Conservation (phyloP, 2,329 filamentous ascomycete genomes). For the Ophidiomyces ophidiicola region DNA sequence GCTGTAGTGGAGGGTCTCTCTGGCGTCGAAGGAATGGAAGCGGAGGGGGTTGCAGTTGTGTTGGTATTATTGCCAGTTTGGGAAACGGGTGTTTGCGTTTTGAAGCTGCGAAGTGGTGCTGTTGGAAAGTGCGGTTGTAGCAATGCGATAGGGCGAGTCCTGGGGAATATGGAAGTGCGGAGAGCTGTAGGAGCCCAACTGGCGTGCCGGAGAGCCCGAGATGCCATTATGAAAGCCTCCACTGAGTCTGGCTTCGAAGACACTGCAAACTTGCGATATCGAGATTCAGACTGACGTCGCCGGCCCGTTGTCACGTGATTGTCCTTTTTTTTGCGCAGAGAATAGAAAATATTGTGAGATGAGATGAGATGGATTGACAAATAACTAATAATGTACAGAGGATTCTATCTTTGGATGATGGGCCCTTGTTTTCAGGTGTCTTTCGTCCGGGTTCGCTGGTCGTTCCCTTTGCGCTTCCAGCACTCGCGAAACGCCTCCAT, state of each 20-base stretch:
- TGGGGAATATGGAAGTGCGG: neutral
- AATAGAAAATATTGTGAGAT: neutral
- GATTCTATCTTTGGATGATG: neutral
- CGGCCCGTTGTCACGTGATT: neutral
- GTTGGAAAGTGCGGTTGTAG: constrained; percentile 1
- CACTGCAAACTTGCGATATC: no score
- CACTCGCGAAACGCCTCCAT: constrained; percentile 83
- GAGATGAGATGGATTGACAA: constrained; percentile 4
- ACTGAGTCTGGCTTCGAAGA: neutral
- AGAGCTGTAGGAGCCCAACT: neutral
- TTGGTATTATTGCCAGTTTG: constrained; percentile 10
- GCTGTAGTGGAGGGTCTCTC: neutral
- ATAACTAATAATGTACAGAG: constrained; percentile 4
- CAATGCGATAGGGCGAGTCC: neutral
- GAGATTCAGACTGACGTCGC: neutral
- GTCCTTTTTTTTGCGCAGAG: neutral
- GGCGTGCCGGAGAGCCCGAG: constrained; percentile 4
- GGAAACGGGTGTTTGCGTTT: constrained; percentile 13
- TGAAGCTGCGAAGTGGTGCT: constrained; percentile 11
- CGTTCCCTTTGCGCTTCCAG: constrained; percentile 84
- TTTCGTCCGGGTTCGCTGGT: constrained; percentile 65
- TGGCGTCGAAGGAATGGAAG: constrained; percentile 1
- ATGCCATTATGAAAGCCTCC: constrained; percentile 4
- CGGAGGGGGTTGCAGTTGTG: neutral
- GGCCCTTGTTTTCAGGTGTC: constrained; percentile 40